Evolutionary conservation across 768 basidiomycete genomes (phyloP), one percentile per base, ranked within the genome.

Genomic region (Mycena vulgaris): DNA sequence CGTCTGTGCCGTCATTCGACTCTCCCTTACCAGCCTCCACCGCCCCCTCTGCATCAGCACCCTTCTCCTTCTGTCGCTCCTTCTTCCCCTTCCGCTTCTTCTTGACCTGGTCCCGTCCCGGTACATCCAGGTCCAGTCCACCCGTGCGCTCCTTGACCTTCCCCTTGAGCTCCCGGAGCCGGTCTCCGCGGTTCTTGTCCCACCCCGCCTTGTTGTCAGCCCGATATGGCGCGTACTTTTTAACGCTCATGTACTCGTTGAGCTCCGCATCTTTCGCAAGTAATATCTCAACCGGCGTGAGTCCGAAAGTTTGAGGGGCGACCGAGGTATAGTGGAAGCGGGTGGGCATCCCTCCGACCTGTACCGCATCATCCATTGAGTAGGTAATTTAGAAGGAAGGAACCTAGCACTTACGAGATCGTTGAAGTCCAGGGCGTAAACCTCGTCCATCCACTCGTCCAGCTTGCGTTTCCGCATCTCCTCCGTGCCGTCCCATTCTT

Each of bases 401-500:
- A 13, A 61, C 53, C 7, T 17, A 61, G 17, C 48, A 58, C 92
- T 75, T 69, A 96, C 97, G 85, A 98, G 89, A 75, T 97, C 97
- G 79, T 98, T 98, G 83, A 98, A 97, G 69, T 98, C 97, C 21
- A 99, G 85, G 39, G 87, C 91, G 78, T 96, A 93, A 47, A 99
- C 85, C 79, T 96, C 94, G 69, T 96, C 93, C 93, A 98, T 93
- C 75, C 97, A 95, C 76, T 95, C 86, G 62, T 97, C 90, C 67
- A 96, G 79, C 75, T 92, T 92, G 58, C 87, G 84, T 80, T 96
- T 95, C 61, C 94, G 88, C 89, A 94, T 95, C 76, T 94, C 94
- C 76, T 97, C 94, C n/a, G 94, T 95, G 1, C 93, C 94, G 74
- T 91, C 91, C 92, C 93, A 94, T 70, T 94, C 93, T 23, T 90